Evolutionary conservation across 106 monocot species (phyloP), one percentile per base, ranked within the genome.

Genomic region (Apostasia ramifera): DNA sequence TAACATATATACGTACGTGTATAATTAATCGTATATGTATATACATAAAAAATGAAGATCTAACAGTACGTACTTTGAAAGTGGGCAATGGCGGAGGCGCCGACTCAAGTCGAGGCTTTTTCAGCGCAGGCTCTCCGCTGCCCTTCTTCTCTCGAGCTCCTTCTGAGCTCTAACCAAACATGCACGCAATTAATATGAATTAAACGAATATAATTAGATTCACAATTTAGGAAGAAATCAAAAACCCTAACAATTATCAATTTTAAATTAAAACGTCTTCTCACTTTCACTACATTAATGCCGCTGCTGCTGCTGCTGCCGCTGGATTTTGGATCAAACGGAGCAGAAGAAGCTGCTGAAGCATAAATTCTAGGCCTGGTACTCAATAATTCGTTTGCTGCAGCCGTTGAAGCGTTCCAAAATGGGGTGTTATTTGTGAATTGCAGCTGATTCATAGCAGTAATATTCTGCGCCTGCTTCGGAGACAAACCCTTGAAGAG

Each of bases 341-440:
- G 62, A 0, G 44, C 3, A 44, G 11, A 12, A 44, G 40, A 62
- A 44, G 62, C 40, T 8, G 37, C 40, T 8, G 59, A 40, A 8
- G 7, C 37, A 62, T 26, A 26, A 26, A 26, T 26, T 26, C 26
- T 26, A 26, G 26, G 26, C 26, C 26, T 26, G 26, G 26, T 26
- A 26, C 26, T 26, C 26, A 26, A 26, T 26, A 26, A 26, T 26
- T 26, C 26, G 26, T 26, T 26, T 8, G 37, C 40, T 8, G 59
- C 5, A 8, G 7, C 37, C 42, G 62, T 3, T 2, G 62, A 43
- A 62, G 62, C 62, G 40, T 62, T 62, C 62, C 62, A 62, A 62
- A 62, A 62, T 3, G 62, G 62, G 62, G 62, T 44, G 6, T 62
- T 62, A 44, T 62, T 62, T 10, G 62, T 44, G 62, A 62, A 62